Conservation (phyloP, 768 basidiomycete species). For the Cubamyces sp. region DNA sequence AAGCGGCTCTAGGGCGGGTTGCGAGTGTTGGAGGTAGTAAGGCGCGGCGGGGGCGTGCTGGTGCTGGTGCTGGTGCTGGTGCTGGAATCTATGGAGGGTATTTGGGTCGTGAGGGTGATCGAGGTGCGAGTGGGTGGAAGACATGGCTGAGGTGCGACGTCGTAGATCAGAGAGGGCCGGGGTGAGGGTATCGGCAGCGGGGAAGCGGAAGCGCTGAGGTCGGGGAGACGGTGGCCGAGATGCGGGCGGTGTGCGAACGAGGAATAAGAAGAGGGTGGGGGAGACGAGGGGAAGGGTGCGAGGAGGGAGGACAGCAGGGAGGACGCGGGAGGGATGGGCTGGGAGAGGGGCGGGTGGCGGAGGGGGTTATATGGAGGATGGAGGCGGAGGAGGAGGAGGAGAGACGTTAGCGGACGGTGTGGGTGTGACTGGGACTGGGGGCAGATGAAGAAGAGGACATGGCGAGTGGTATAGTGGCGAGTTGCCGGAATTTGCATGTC, state of each 20-base stretch:
- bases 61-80: constrained; percentile 2
- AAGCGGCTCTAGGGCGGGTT: constrained; percentile 21
- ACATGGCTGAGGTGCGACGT: constrained; percentile 5
- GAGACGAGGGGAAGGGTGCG: constrained; percentile 6
- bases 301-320: constrained; percentile 1
- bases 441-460: constrained; percentile 27
- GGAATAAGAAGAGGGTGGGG: background rate
- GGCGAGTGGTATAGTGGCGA: background rate
- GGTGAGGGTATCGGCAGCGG: constrained; percentile 17
- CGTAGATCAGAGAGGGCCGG: background rate
- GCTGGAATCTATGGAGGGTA: constrained; percentile 24
- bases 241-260: background rate
- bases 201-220: constrained; percentile 13
- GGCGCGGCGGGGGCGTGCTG: background rate
- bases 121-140: constrained; percentile 19
- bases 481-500: no score
- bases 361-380: constrained; percentile 22
- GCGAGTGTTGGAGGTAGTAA: constrained; percentile 27
- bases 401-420: constrained; percentile 23
- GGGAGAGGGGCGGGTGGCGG: constrained; percentile 16
- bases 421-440: constrained; percentile 14
- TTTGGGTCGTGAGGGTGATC: constrained; percentile 22
- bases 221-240: constrained; percentile 5
- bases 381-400: constrained; percentile 22
- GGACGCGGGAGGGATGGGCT: constrained; percentile 13